Evolutionary conservation across 1,284 basidiomycete species (phyloP).

Genomic region (Pseudozyma hubeiensis): DNA sequence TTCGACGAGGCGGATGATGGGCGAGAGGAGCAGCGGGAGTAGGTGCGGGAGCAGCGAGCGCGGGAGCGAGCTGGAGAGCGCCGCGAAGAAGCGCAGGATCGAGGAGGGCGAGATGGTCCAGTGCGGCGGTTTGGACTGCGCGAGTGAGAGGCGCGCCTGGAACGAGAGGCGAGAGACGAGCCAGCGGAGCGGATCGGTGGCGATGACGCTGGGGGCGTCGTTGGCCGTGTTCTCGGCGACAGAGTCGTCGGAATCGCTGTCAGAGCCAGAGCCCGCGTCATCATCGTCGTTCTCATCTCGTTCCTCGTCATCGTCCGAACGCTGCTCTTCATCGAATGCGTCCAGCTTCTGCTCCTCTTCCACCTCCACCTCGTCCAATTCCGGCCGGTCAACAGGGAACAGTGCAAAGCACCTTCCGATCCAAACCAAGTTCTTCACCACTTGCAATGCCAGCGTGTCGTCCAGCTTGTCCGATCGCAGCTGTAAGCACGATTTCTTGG

Average conservation of each 20-base stretch:
- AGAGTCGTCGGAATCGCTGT: constrained; percentile 47
- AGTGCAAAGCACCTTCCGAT: constrained; percentile 76
- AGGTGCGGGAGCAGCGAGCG: constrained; percentile 73
- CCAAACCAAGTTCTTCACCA: constrained; percentile 94
- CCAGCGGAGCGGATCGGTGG: constrained; percentile 81
- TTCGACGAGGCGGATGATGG: constrained; percentile 86
- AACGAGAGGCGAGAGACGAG: constrained; percentile 93
- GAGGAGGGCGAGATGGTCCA: constrained; percentile 86
- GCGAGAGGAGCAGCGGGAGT: constrained; percentile 85
- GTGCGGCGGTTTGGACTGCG: constrained; percentile 51
- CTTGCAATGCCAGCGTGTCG: constrained; percentile 80
- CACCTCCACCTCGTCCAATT: constrained; percentile 21
- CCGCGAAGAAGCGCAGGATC: constrained; percentile 74
- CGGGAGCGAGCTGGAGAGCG: constrained; percentile 34
- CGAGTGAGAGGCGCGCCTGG: constrained; percentile 74
- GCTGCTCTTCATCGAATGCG: constrained; percentile 7
- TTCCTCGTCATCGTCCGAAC: constrained; percentile 52
- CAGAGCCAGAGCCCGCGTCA: constrained; percentile 34
- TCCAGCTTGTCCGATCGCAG: constrained; percentile 86
- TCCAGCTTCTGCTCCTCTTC: not conserved
- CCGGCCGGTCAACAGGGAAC: constrained; percentile 28
- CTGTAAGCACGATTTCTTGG: constrained; percentile 81
- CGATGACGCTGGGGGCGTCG: constrained; percentile 25
- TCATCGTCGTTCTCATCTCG: constrained; percentile 12
- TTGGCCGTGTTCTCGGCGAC: constrained; percentile 21